Evolutionary conservation across 2,329 filamentous ascomycete species (phyloP), one percentile per base, ranked within the genome.

Genomic region (Harringtonia aguacate): DNA sequence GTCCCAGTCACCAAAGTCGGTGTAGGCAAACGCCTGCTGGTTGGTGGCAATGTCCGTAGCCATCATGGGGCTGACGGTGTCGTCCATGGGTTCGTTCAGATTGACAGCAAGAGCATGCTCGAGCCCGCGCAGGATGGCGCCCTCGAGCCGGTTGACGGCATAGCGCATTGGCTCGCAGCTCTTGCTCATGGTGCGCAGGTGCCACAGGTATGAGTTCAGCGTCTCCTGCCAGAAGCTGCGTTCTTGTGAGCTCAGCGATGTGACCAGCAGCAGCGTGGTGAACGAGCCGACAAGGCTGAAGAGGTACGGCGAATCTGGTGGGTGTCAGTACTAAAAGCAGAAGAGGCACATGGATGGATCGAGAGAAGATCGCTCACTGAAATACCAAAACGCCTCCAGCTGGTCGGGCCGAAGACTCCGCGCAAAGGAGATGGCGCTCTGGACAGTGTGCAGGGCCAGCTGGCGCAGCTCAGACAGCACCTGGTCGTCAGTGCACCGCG

Each of bases 201-300:
- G 57, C 58, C 58, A 61, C 5, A 59, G 55, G 38, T 60, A 61
- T 8, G 56, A 59, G 46, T 60, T 59, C 9, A 61, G 53, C 20
- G 55, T 60, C 35, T 60, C 56, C 31, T 60, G 55, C 57, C 57
- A 61, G 43, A 57, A 61, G 44, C 51, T 50, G 17, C 55, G 53
- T 39, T 61, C 58, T 39, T 54, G 54, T 2, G 56, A 57, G 5
- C 56, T 58, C 6, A 59, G 44, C 3, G 58, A 59, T 2, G 58
- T 61, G 36, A 61, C 57, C 15, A 60, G 57, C 20, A 66, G 54
- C 9, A 66, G 50, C 1, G 61, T 63, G 4, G 58, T 61, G 43
- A 66, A 65, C n/a, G 61, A 60, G 10, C 59, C 61, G 8, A 65
- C 56, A 10, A 65, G 52, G 4, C 61, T 60, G 47, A 64, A 66